Base-by-base conservation (phyloP, 805 yeast genomes). In the Cyberlindnera americana region DNA sequence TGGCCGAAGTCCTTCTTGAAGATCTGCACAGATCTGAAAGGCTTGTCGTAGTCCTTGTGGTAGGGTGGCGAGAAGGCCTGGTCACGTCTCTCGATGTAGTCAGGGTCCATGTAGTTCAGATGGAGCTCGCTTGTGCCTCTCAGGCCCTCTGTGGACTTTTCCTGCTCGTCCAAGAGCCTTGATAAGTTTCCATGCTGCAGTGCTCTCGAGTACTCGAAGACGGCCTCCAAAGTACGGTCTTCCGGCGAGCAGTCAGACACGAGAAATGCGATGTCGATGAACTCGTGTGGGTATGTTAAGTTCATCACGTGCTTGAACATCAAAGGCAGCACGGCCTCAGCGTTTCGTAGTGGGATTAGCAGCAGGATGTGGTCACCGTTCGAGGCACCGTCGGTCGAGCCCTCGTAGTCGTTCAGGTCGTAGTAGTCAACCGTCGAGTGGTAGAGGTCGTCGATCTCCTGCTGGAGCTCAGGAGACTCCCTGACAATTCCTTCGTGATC, bases 301-400 rank as follows among this genome's bases (percentile, higher is more conserved):
- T 87, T 86, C 91, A 83, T 84, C 62, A 87, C 65, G 62, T 87
- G 85, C 54, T 81, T 81, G 65, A 88, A 86, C 72, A 89, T 87
- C 68, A 86, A 68, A 11, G 93, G 89, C 46, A 87, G 64, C 16
- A 84, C 90, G 21, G 73, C 68, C 52, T 77, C 83, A 0, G 95
- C 95, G 54, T 87, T 82, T 61, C 95, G 69, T 45, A 87, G 64
- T 9, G 96, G 96, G 54, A 87, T 73, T 45, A 82, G 69, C 37
- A 88, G 63, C 40, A 87, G 64, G 12, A 87, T 78, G 34, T 78
- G 74, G 47, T 87, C 95, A 12, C 77, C 74, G 14, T 70, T 60
- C 8, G 49, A 54, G 13, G 58, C 59, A 13, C 85, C 88, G 29
- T 68, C 63, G 2, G 69, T 53, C 1, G 72, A 48, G 3, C 89